These are phyloP conservation scores for Cryptococcus sp. DNA, from an alignment of 1,284 basidiomycete genomes.

Conservation along the genomic window DNA sequence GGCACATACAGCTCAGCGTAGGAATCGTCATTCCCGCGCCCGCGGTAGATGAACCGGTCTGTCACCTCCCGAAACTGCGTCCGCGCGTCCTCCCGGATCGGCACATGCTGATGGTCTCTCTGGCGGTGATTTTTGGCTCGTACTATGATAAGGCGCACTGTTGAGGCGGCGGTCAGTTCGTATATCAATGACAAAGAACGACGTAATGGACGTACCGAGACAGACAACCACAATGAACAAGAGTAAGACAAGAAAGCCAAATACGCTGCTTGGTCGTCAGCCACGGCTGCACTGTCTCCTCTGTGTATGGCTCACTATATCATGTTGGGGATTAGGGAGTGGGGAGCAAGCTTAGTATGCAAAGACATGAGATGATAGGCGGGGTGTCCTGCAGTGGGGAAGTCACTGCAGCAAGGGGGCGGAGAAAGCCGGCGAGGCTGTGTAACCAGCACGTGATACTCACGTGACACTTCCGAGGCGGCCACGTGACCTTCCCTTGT, in stretches of 20 bases:
- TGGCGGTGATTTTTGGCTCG: too few species aligned
- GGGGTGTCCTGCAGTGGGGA: neutral
- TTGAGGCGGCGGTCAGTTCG: too few species aligned
- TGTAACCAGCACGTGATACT: too few species aligned
- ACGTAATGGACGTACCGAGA: conserved; percentile 5
- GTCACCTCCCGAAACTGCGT: conserved; percentile 4
- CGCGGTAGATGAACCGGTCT: neutral
- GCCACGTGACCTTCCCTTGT: too few species aligned
- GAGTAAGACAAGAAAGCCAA: conserved; percentile 15
- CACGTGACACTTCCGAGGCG: neutral
- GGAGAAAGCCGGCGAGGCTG: too few species aligned
- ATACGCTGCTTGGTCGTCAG: conserved; percentile 7
- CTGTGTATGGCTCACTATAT: conserved; percentile 10
- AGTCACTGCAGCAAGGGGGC: neutral
- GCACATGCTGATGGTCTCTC: too few species aligned
- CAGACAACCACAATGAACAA: conserved; percentile 18
- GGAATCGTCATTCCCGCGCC: neutral
- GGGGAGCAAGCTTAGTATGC: neutral
- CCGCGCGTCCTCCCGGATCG: too few species aligned
- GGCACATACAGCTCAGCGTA: neutral
- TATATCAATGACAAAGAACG: too few species aligned
- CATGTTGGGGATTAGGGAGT: neutral
- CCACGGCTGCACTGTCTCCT: neutral
- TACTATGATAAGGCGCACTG: too few species aligned
- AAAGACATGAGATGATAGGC: neutral